Evolutionary conservation across 192 early-diverging fungal genomes (phyloP), one percentile per base, ranked within the genome.

Genomic region (Backusella sp.): DNA sequence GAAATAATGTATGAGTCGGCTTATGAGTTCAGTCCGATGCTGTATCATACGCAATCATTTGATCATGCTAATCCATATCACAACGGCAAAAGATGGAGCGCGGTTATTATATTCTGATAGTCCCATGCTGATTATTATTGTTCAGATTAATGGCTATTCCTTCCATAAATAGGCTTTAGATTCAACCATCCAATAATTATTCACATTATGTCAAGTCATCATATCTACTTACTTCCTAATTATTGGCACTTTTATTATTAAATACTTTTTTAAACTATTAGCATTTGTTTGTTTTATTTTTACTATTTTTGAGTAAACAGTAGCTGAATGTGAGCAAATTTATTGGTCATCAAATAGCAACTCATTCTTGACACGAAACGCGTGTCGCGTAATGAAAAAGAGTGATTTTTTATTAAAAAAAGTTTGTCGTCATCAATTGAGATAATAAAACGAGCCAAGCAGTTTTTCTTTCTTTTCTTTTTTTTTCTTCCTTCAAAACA

Each of bases 371-470:
- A 59, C 53, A 59, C 53, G 53, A 59, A 59, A 59, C 53, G 53
- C 53, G 53, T 59, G 53, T 59, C 53, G 53, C 53, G 53, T 23
- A 59, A 59, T 59, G 21, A 59, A 59, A 59, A 59, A 59, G 53
- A 23, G 8, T 21, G 21, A 59, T 59, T 59, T 59, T 59, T 59
- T 59, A 23, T 26, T 59, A 26, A 59, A 59, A 59, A 59, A 59
- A 59, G 53, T 23, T 59, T 59, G 53, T 59, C 53, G 53, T 59
- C 53, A 59, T 59, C 53, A 59, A 1, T 59, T 59, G 46, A n/a
- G 19, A 59, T 3, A 59, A 26, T 59, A 59, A 59, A 59, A 23
- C n/a, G 21, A 26, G 6, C 23, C n/a, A 59, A 59, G 23, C 11
- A 59, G 53, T 23, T 59, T 59, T 56, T 23, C 23, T 8, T 11